Evolutionary conservation across 768 basidiomycete species (phyloP), one percentile per base, ranked within the genome.

Genomic region (Termitomyces sp.): DNA sequence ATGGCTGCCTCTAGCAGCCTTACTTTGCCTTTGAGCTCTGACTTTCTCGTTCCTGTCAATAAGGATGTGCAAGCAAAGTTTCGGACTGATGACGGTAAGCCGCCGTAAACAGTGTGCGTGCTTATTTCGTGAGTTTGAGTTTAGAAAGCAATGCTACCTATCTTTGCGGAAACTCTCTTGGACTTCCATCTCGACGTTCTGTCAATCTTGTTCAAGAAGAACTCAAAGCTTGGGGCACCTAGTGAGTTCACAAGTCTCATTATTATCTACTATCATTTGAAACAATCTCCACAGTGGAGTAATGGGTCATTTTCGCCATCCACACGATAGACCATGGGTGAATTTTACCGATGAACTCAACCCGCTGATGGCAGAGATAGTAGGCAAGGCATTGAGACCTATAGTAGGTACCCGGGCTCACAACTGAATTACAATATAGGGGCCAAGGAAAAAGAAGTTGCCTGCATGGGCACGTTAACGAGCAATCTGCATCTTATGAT

Each of bases 401-500:
- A 17, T 32, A 14, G 10, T 24, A 21, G 37, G 12, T 8, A 40
- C 41, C 37, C 55, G 59, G 49, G 59, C 58, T 69, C 61, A 66
- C 60, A 55, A 51, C 12, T 12, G n/a, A 55, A 57, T 45, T 61
- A 61, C 57, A 62, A 60, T 62, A 60, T 62, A 93, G 93, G 93
- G 62, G 93, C 94, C 53, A 81, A 83, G 51, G 85, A 87, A 71
- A 79, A 82, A 58, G 97, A 99, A 79, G 90, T 98, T 46, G 93
- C 90, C 17, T 93, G 92, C 71, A 98, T 98, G 86, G 86, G 90
- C 68, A 93, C 93, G 48, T 73, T 98, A 68, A 99, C 97, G 45
- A 84, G 85, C 63, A 99, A 99, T 76, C 79, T 99, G 55, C 94
- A 99, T 75, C 83, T 95, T 58, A 85, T 97, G 83, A 90, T 98